A percentile compares a stretch with the other conserved stretches of the same genome.
These are phyloP conservation scores for Nasturtium officinale DNA, from an alignment of 345 rosid genomes.

Conservation along the genomic window DNA sequence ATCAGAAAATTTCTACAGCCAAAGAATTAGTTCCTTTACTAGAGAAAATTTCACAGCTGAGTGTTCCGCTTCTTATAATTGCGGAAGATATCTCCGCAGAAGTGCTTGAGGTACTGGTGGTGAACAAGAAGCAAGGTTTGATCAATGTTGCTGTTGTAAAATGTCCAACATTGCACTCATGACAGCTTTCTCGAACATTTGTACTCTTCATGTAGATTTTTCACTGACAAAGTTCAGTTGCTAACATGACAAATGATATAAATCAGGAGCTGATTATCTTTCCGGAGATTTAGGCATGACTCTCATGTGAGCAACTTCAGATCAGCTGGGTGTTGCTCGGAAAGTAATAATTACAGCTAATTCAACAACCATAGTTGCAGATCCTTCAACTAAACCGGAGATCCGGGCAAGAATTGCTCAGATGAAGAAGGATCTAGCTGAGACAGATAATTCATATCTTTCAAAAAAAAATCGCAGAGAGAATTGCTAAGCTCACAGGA, in stretches of 20 bases:
- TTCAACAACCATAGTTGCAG: constrained; percentile 84
- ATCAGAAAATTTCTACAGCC: constrained; percentile 65
- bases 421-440: constrained; percentile 90
- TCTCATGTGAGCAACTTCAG: constrained; percentile 70
- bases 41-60: constrained; percentile 74
- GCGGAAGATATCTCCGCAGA: constrained; percentile 74
- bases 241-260: constrained; percentile 23
- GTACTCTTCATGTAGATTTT: background rate
- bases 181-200: constrained; percentile 57
- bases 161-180: constrained; percentile 87
- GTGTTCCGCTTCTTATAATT: constrained; percentile 78
- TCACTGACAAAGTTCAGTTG: background rate
- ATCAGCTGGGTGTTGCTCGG: constrained; percentile 85
- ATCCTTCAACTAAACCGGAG: constrained; percentile 85
- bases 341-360: constrained; percentile 69
- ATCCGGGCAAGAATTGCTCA: constrained; percentile 82
- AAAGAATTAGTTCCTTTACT: constrained; percentile 70
- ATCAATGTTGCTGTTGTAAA: constrained; percentile 82
- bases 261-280: constrained; percentile 82
- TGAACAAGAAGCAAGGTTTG: constrained; percentile 75
- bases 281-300: constrained; percentile 71
- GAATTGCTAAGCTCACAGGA: constrained; percentile 88
- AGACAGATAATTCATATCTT: constrained; percentile 61
- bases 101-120: constrained; percentile 69
- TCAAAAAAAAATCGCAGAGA: constrained; percentile 71